Evolutionary conservation across 148 eudicot genomes (phyloP), one percentile per base, ranked within the genome.

Genomic region (Linanthus parryae): DNA sequence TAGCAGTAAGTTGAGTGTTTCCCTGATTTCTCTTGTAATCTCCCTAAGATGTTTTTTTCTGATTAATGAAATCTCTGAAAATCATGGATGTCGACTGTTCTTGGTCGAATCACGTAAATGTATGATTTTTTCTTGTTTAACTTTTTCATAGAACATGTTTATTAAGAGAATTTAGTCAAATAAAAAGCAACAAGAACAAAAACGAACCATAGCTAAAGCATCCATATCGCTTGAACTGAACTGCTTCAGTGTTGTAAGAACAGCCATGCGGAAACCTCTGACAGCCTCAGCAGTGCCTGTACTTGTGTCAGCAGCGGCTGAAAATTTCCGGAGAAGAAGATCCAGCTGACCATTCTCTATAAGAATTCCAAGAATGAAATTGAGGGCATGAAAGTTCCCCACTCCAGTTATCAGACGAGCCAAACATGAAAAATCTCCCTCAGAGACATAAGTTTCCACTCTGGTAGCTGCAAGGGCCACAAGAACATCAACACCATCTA

Each of bases 401-500:
- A 92, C 99, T 63, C 99, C 99, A 40, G 99, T 92, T 48, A 92
- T 74, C 56, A 92, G 71, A 48, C 99, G 94, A 57, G 99, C 96
- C 78, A 92, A 76, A 56, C 99, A 92, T 52, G 96, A 64, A 64
- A 87, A 92, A 64, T 87, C 99, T 14, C 90, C 96, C 72, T 92
- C 99, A 34, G 78, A 63, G 33, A 84, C 99, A 67, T 92, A 92
- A 65, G 96, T 85, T 41, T 92, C 99, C 37, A 92, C 99, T 73
- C 91, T 81, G 57, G 96, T 84, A 52, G 96, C 94, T 52, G 99
- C 96, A 63, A 92, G 99, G 66, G 96, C 88, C 52, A 92, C 94
- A 62, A 92, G 94, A 62, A 92, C 99, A 78, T 92, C 99, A 43
- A 92, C 99, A 55, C 99, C 99, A 54, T 92, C 99, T 27, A 92